Evolutionary conservation across 306 rosid genomes (phyloP).

Genomic region (Leucaena leucocephala): DNA sequence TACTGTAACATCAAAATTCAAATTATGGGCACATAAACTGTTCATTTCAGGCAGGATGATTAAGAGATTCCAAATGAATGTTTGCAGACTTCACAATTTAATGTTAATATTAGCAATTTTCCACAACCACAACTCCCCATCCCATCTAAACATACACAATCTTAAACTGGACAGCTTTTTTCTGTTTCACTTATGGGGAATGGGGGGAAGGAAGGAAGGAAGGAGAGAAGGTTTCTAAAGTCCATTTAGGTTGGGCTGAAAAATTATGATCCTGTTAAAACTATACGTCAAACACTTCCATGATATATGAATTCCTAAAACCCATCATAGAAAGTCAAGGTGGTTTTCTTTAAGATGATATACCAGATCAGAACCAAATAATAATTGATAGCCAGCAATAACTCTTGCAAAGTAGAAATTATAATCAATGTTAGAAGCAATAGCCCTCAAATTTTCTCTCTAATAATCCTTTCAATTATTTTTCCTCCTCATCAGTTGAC

Average conservation of each 20-base stretch:
- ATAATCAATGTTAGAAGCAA: constrained; percentile 14
- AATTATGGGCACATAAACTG: constrained; percentile 31
- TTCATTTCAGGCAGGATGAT: constrained; percentile 26
- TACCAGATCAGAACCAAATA: constrained; percentile 14
- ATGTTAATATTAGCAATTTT: constrained; percentile 8
- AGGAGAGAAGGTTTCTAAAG: constrained; percentile 17
- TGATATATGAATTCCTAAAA: constrained; percentile 15
- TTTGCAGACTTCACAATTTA: constrained; percentile 16
- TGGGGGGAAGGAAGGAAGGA: not conserved
- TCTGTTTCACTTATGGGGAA: not conserved
- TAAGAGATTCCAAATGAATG: constrained; percentile 17
- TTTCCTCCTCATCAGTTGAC: constrained; percentile 22
- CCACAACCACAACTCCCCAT: constrained; percentile 3
- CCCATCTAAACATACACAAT: not conserved
- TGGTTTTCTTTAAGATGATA: constrained; percentile 7
- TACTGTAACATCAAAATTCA: constrained; percentile 23
- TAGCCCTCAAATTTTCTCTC: not conserved
- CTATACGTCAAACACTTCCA: constrained; percentile 22
- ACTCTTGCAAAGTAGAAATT: constrained; percentile 28
- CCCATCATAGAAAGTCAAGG: not conserved
- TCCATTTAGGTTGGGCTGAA: constrained; percentile 21
- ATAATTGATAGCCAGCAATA: constrained; percentile 21
- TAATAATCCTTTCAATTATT: constrained; percentile 17
- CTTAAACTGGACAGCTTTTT: not conserved
- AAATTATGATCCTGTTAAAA: constrained; percentile 2